Conservation (phyloP, 2,329 filamentous ascomycete species). For the Claviceps sp. region DNA sequence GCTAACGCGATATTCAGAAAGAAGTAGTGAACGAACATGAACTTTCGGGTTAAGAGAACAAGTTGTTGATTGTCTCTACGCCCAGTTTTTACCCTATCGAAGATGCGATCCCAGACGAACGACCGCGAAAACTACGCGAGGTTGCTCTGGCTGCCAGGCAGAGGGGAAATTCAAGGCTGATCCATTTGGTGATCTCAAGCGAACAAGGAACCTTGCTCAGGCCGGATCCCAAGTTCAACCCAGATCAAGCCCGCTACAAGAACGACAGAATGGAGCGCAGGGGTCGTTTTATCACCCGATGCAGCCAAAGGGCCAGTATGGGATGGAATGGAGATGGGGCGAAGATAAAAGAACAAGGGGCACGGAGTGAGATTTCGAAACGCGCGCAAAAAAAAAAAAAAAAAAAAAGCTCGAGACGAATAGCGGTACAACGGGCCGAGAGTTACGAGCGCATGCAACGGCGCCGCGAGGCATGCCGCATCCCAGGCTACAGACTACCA, state of each 20-base stretch:
- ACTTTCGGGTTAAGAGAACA: no score
- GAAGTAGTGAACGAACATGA: no score
- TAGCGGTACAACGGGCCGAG: no score
- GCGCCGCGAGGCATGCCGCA: no score
- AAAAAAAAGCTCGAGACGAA: neutral
- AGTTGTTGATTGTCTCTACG: neutral
- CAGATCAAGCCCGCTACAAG: neutral
- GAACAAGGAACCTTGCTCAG: neutral
- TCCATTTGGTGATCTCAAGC: neutral
- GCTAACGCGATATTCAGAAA: no score
- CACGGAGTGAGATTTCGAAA: neutral
- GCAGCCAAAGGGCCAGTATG: constrained; percentile 1
- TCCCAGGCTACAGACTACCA: no score
- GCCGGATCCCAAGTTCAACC: neutral
- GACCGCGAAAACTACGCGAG: no score
- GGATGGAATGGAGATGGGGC: neutral
- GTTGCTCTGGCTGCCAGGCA: neutral
- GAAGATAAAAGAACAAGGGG: neutral
- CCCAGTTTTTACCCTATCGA: neutral
- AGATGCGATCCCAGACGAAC: neutral
- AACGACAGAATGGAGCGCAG: neutral
- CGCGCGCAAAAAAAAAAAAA: no score
- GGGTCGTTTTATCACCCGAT: neutral
- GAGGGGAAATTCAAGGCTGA: neutral
- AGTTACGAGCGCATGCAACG: no score